These are phyloP conservation scores for Phoenix dactylifera DNA, from an alignment of 176 grass and related monocot species.

Conservation along the genomic window DNA sequence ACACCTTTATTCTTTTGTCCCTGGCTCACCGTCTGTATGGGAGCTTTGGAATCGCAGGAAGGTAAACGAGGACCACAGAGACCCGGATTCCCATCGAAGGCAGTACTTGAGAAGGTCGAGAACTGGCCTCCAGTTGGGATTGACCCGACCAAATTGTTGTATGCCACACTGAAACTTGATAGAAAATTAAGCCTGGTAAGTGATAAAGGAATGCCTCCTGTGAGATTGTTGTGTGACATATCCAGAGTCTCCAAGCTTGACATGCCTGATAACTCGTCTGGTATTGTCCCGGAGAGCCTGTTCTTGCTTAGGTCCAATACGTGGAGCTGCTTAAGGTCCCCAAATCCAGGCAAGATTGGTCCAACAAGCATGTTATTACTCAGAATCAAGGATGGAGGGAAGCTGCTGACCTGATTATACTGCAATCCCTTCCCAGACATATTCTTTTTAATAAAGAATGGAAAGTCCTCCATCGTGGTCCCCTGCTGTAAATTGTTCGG, in stretches of 20 bases:
- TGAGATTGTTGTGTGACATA: conserved; percentile 88
- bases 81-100: conserved; percentile 77
- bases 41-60: conserved; percentile 16
- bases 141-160: conserved; percentile 72
- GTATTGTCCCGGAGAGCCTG: conserved; percentile 57
- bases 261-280: conserved; percentile 72
- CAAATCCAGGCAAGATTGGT: conserved; percentile 56
- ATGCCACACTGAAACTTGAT: conserved; percentile 86
- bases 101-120: conserved; percentile 62
- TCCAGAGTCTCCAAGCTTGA: conserved; percentile 72
- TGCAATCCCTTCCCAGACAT: conserved; percentile 62
- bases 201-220: conserved; percentile 70
- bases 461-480: too few relatives aligned
- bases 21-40: conserved; percentile 17
- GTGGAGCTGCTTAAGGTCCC: conserved; percentile 60
- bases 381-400: conserved; percentile 78
- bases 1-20: conserved; percentile 49
- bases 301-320: conserved; percentile 77
- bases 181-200: conserved; percentile 80
- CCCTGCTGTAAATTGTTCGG: too few relatives aligned
- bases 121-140: conserved; percentile 77
- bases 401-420: conserved; percentile 97
- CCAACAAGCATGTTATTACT: conserved; percentile 65
- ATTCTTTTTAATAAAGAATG: conserved; percentile 84
- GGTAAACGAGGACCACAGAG: conserved; percentile 45